Conservation (phyloP, 805 yeast genomes). For the Candida oleophila region DNA sequence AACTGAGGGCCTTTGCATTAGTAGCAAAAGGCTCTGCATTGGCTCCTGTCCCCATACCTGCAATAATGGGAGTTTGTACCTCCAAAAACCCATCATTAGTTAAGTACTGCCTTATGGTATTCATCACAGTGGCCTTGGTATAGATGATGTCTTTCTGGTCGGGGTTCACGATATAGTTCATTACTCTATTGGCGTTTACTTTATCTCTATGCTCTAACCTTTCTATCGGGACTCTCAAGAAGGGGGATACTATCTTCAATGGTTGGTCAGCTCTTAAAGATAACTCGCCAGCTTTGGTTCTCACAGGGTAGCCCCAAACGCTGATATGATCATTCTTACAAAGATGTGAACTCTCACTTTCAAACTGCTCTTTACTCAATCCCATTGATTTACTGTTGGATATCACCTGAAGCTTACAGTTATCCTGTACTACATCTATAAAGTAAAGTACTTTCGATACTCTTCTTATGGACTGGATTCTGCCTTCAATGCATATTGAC, state of each 20-base stretch:
- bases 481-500: slow-evolving; percentile 45
- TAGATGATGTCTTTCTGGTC: slow-evolving; percentile 45
- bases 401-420: slow-evolving; percentile 56
- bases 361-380: slow-evolving; percentile 40
- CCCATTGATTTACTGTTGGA: slow-evolving; percentile 50
- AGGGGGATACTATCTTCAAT: slow-evolving; percentile 59
- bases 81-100: slow-evolving; percentile 58
- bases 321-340: slow-evolving; percentile 72
- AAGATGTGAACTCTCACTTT: slow-evolving; percentile 38
- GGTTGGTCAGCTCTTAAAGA: slow-evolving; percentile 60
- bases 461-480: slow-evolving; percentile 54
- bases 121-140: slow-evolving; percentile 56
- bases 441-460: slow-evolving; percentile 71
- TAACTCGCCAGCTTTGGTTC: slow-evolving; percentile 75
- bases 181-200: slow-evolving; percentile 64
- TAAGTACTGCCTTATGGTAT: slow-evolving; percentile 53
- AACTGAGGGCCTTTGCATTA: slow-evolving; percentile 31
- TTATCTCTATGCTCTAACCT: slow-evolving; percentile 53
- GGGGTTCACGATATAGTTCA: slow-evolving; percentile 67
- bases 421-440: slow-evolving; percentile 67
- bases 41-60: slow-evolving; percentile 81
- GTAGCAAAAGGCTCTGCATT: slow-evolving; percentile 86
- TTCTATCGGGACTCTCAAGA: slow-evolving; percentile 39
- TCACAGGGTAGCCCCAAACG: slow-evolving; percentile 68
- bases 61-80: slow-evolving; percentile 85